A percentile compares a stretch with the other conserved stretches of the same genome.
Conservation (phyloP, 1,139 yeast genomes). For the Hyphopichia wangnamkhiaoensis region DNA sequence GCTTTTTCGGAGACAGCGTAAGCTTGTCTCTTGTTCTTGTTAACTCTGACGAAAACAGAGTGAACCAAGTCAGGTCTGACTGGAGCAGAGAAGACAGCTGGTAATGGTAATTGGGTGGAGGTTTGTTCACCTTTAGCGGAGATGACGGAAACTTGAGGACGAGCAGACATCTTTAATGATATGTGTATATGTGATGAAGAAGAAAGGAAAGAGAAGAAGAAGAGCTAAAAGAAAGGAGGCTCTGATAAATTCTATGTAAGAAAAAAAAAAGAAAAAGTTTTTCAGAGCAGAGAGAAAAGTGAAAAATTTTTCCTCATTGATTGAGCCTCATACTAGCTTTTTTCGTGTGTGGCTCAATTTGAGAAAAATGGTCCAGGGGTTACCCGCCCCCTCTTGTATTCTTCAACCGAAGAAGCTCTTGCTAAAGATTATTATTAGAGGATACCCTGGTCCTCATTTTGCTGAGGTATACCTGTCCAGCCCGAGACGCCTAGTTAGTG, state of each 20-base stretch:
- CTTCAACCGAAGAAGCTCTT: too few species aligned
- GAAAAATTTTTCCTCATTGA: too few species aligned
- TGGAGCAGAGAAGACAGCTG: constrained; percentile 99
- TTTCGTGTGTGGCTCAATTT: too few species aligned
- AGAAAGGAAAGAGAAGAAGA: constrained; percentile 9
- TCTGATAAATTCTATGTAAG: background rate
- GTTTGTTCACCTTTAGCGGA: constrained; percentile 87
- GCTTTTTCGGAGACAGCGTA: constrained; percentile 99
- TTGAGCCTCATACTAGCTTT: too few species aligned
- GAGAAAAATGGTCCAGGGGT: too few species aligned
- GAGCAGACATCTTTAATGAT: constrained; percentile 59
- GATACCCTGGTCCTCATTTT: too few species aligned
- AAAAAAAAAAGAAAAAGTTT: background rate
- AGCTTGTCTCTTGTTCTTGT: constrained; percentile 99
- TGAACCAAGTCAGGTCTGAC: constrained; percentile 99
- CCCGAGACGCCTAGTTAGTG: too few species aligned
- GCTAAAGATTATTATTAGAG: too few species aligned
- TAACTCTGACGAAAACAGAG: constrained; percentile 96
- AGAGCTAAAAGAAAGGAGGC: background rate
- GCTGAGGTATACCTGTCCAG: too few species aligned
- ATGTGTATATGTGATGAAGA: constrained; percentile 25
- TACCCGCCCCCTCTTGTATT: too few species aligned
- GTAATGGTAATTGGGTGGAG: constrained; percentile 84
- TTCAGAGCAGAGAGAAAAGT: too few species aligned
- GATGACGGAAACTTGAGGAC: constrained; percentile 97